Conservation (phyloP, 148 eudicot species). For the Drosera capensis region DNA sequence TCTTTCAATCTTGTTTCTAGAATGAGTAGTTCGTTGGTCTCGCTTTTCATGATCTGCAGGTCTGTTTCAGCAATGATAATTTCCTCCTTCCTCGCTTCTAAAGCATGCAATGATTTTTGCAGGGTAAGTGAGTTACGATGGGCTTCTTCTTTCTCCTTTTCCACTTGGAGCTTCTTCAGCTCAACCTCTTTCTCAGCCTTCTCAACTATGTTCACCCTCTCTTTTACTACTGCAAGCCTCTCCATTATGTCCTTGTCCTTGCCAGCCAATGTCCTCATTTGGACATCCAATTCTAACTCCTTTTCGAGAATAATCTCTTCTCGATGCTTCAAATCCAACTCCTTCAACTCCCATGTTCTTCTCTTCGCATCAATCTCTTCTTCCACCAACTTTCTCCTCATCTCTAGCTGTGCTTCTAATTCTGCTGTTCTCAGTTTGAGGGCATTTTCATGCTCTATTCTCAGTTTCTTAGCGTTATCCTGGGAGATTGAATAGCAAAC, state of each 20-base stretch:
- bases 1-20: conserved; percentile 71
- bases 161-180: conserved; percentile 23
- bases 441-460: conserved; percentile 48
- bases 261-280: conserved; percentile 36
- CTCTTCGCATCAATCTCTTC: conserved; percentile 64
- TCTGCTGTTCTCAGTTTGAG: conserved; percentile 32
- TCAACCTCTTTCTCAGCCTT: conserved; percentile 37
- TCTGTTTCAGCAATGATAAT: conserved; percentile 42
- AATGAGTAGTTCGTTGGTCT: conserved; percentile 51
- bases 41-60: conserved; percentile 53
- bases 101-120: conserved; percentile 28
- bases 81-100: conserved; percentile 42
- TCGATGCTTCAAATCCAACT: conserved; percentile 57
- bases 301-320: conserved; percentile 54
- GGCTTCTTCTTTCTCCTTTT: conserved; percentile 44
- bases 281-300: conserved; percentile 50
- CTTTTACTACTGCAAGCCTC: conserved; percentile 28
- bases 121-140: conserved; percentile 23
- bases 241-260: conserved; percentile 53
- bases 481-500: conserved; percentile 16
- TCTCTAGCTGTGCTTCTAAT: conserved; percentile 44
- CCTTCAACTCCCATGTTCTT: conserved; percentile 82
- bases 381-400: conserved; percentile 44
- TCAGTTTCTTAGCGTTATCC: conserved; percentile 37
- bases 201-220: conserved; percentile 37